Percentiles rank a stretch among this genome's conserved stretches.
Evolutionary conservation across 148 eudicot genomes (phyloP).

Genomic region (Rhododendron ferrugineum): DNA sequence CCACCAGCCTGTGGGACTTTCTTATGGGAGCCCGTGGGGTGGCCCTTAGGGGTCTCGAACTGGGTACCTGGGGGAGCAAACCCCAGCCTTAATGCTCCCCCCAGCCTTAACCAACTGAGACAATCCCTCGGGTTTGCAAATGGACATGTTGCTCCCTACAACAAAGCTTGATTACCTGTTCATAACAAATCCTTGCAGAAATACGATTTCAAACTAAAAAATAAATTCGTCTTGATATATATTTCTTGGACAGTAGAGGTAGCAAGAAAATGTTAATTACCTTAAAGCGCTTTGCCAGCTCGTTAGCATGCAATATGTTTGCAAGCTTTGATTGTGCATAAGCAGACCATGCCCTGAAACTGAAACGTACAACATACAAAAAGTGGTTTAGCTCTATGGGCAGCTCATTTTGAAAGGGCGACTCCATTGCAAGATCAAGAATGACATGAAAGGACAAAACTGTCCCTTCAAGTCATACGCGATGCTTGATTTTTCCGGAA

Average conservation of each 20-base stretch:
- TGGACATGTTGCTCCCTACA: not conserved
- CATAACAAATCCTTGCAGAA: not conserved
- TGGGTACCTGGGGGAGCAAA: too few relatives aligned
- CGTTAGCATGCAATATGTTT: slow-evolving; percentile 71
- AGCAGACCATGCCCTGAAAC: slow-evolving; percentile 49
- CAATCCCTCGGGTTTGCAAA: too few relatives aligned
- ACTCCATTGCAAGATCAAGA: not conserved
- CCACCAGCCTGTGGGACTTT: too few relatives aligned
- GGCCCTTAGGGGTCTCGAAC: too few relatives aligned
- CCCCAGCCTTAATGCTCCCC: too few relatives aligned
- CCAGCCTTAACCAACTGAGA: too few relatives aligned
- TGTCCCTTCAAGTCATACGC: not conserved
- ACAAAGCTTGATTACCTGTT: not conserved
- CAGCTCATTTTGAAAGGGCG: not conserved
- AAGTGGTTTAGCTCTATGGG: not conserved
- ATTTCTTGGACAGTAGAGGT: not conserved
- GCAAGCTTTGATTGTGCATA: slow-evolving; percentile 93
- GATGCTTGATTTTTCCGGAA: not conserved
- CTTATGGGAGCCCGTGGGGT: too few relatives aligned
- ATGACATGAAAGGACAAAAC: not conserved
- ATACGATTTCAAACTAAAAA: not conserved
- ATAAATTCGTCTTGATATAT: not conserved
- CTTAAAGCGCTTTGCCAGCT: slow-evolving; percentile 69
- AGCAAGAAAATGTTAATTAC: slow-evolving; percentile 27
- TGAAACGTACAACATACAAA: slow-evolving; percentile 26